A percentile compares a stretch with the other conserved stretches of the same genome.
These are phyloP conservation scores for Noccaea bulbosa DNA, from an alignment of 345 rosid genomes.

Conservation along the genomic window DNA sequence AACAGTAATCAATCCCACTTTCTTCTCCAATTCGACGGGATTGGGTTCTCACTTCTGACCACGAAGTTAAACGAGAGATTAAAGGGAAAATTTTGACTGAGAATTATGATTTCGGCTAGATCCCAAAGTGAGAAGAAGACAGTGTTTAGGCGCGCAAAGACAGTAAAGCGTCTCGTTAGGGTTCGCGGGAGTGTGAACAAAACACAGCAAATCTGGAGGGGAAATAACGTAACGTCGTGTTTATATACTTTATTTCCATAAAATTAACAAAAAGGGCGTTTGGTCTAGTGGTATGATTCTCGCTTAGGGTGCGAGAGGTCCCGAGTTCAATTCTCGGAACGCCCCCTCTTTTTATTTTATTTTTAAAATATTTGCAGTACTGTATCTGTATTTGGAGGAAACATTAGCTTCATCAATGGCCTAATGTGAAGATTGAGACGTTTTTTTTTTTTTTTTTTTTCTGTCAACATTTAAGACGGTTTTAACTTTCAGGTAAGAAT, in stretches of 20 bases:
- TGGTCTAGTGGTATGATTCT: slow-evolving; percentile 94
- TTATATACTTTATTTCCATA: background rate
- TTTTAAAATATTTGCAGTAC: too few relatives aligned
- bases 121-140: slow-evolving; percentile 15
- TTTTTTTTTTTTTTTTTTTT: too few relatives aligned
- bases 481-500: too few relatives aligned
- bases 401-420: too few relatives aligned
- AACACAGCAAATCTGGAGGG: slow-evolving; percentile 29
- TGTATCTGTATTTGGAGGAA: too few relatives aligned
- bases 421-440: too few relatives aligned
- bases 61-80: background rate
- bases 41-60: slow-evolving; percentile 9
- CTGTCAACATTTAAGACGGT: too few relatives aligned
- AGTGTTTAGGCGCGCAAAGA: slow-evolving; percentile 35
- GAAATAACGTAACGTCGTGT: background rate
- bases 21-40: slow-evolving; percentile 1
- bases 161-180: slow-evolving; percentile 40
- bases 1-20: background rate
- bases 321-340: slow-evolving; percentile 85
- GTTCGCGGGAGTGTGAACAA: slow-evolving; percentile 21
- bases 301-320: slow-evolving; percentile 93
- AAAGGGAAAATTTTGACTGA: background rate
- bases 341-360: slow-evolving; percentile 28
- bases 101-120: background rate
- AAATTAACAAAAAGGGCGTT: slow-evolving; percentile 47